Conservation (phyloP, 164 flowering plant species). For the Echeveria elegans region DNA sequence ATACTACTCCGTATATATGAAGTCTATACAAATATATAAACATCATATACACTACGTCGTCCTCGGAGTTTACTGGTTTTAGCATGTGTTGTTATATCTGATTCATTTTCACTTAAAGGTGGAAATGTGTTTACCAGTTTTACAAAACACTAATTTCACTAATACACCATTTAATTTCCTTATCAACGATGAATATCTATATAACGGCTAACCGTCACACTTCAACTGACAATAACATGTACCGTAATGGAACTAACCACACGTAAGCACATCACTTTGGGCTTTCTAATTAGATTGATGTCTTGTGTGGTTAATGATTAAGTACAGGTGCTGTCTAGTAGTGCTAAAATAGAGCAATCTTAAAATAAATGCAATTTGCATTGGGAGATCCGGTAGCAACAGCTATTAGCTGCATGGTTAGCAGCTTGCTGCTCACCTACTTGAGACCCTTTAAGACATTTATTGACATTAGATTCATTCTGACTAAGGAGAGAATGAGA, state of each 20-base stretch:
- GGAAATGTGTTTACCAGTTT: neutral
- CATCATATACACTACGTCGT: no score
- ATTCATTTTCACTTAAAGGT: neutral
- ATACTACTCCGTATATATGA: no score
- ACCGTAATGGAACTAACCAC: neutral
- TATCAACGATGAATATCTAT: neutral
- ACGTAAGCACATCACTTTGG: neutral
- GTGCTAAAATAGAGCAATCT: neutral
- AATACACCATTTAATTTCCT: neutral
- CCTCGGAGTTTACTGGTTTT: no score
- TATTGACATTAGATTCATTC: neutral
- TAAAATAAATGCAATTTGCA: neutral
- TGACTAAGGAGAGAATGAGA: neutral
- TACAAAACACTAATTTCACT: neutral
- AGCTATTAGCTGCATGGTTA: neutral
- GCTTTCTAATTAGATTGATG: neutral
- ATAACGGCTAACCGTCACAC: neutral
- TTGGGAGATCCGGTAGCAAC: neutral
- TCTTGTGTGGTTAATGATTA: neutral
- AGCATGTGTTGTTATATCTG: neutral
- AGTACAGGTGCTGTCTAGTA: neutral
- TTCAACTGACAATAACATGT: neutral
- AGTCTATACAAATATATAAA: no score
- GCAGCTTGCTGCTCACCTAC: constrained; percentile 4
- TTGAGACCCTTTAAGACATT: neutral